Evolutionary conservation across 2,329 filamentous ascomycete genomes (phyloP).

Genomic region (Aspergillus novofumigatus): DNA sequence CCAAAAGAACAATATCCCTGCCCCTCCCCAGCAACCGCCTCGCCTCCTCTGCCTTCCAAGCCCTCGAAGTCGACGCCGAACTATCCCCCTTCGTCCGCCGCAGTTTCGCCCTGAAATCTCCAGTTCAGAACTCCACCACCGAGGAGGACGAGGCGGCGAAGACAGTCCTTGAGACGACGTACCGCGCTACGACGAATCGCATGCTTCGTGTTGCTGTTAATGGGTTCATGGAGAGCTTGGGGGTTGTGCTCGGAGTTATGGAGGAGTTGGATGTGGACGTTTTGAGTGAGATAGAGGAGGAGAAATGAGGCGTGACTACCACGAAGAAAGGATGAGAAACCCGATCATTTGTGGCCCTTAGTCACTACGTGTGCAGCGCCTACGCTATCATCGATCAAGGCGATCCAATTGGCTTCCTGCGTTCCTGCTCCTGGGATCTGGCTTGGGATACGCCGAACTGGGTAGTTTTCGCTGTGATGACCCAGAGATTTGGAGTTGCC

Average conservation of each 20-base stretch:
- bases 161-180: slow-evolving; percentile 66
- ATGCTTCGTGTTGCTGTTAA: slow-evolving; percentile 97
- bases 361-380: not conserved
- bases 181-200: slow-evolving; percentile 85
- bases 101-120: slow-evolving; percentile 55
- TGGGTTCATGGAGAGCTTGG: slow-evolving; percentile 87
- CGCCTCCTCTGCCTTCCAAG: slow-evolving; percentile 68
- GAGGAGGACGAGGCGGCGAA: slow-evolving; percentile 31
- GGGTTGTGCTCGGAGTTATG: slow-evolving; percentile 83
- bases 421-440: not conserved
- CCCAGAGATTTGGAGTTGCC: not conserved
- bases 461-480: not conserved
- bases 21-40: slow-evolving; percentile 79
- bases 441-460: not conserved
- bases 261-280: slow-evolving; percentile 84
- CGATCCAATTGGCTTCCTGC: not conserved
- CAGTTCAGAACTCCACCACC: slow-evolving; percentile 17
- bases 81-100: slow-evolving; percentile 79
- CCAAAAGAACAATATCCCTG: slow-evolving; percentile 63
- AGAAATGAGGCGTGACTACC: slow-evolving; percentile 15
- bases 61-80: slow-evolving; percentile 82
- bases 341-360: not conserved
- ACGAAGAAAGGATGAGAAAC: not conserved
- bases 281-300: slow-evolving; percentile 44
- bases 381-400: not conserved